Evolutionary conservation across 768 basidiomycete genomes (phyloP).

Genomic region (Boletus rubescentipes): DNA sequence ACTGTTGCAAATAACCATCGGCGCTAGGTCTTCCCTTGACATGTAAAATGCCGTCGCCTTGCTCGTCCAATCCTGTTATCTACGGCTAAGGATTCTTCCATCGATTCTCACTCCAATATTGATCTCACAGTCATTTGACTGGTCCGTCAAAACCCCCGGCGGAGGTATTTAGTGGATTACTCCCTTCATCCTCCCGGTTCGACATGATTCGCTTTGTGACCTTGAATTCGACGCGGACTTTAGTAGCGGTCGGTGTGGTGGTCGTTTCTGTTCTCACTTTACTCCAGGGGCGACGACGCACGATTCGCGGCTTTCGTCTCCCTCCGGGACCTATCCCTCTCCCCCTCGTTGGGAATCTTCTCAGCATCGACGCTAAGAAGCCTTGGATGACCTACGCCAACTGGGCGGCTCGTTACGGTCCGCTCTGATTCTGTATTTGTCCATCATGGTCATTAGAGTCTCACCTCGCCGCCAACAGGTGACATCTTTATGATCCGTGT

Average conservation of each 20-base stretch:
- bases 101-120: too few species aligned
- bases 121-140: too few species aligned
- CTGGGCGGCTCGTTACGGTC: slow-evolving; percentile 21
- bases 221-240: background rate
- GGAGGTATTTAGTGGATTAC: background rate
- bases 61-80: background rate
- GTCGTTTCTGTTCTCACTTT: background rate
- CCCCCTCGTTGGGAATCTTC: slow-evolving; percentile 17
- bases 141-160: too few species aligned
- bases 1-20: too few species aligned
- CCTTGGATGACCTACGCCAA: slow-evolving; percentile 22
- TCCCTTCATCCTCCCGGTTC: background rate
- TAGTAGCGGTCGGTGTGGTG: background rate
- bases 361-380: slow-evolving; percentile 14
- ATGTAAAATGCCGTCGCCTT: background rate
- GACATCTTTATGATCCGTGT: slow-evolving; percentile 22
- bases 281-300: slow-evolving; percentile 4
- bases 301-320: background rate
- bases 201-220: background rate
- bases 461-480: slow-evolving; percentile 7
- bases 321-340: slow-evolving; percentile 19
- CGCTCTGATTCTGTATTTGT: background rate
- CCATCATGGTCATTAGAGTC: background rate
- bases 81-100: background rate
- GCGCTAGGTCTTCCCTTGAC: background rate